Base-by-base conservation (phyloP, 495 filamentous ascomycete species). In the Penicillium longicatenatum region DNA sequence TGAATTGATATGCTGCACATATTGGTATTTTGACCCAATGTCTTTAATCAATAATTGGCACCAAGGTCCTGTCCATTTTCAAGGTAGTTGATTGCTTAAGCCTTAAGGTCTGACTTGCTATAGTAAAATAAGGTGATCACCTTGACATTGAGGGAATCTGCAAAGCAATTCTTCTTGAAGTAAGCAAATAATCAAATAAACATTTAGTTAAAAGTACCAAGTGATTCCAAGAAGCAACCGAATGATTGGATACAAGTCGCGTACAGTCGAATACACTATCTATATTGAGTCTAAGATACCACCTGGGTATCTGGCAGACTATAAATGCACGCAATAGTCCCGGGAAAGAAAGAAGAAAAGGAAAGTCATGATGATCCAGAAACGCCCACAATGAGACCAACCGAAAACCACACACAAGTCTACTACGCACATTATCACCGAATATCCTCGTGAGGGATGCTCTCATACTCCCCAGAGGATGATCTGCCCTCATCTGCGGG, bases 391-490 rank as follows among this genome's bases (percentile, higher is more conserved):
- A 33, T 50, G 37, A 48, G 42, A 45, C 9, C 17, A 22, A 45
- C 31, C 16, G 12, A 42, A 39, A 52, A 29, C 7, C 22, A 11
- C n/a, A 11, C n/a, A 33, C 29, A 21, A 43, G 4, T 24, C 35
- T 43, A 44, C 17, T 41, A 6, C 35, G 22, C 16, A 8, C 9
- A 41, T 11, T 19, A 42, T 49, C 60, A 64, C 16, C 43, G 59
- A 33, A 61, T 35, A 43, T 70, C 66, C 22, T 66, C 61, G 10
- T 47, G 51, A 21, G 66, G 62, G 60, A 76, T 58, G 47, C 65
- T 69, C 39, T 68, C 64, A 64, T 76, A 75, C 19, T 65, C 57
- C 2, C 64, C 64, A 19, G 67, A 60, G 0, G 63, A 53, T 17
- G 53, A 30, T 22, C 62, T 54, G 14, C 44, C 70, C 5, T 31